Base-by-base conservation (phyloP, 805 yeast genomes). In the Torulaspora delbrueckii region DNA sequence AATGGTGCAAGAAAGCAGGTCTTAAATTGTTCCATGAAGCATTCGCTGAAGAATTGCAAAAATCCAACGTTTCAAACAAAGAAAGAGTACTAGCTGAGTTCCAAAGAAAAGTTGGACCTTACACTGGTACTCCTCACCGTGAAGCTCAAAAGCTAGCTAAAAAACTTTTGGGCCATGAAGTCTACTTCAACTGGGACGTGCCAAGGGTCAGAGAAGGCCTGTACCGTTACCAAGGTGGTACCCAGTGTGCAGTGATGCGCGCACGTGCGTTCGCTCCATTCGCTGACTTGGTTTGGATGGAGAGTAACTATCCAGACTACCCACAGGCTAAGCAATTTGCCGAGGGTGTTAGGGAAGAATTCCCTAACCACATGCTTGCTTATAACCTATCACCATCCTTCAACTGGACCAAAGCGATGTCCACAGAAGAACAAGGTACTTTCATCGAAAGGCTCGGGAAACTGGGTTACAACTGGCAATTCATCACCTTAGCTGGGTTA, bases 201-300 rank as follows among this genome's bases (percentile, higher is more conserved):
- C 84, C 96, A 60, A 83, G 97, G 69, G 95, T 86, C 53, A 79
- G 97, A 67, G 98, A 91, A 74, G 98, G 98, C 59, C 86, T 86
- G 79, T 91, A 91, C 81, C 81, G 96, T 65, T 90, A 88, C 81
- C 75, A 74, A 62, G 98, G 98, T 61, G 98, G 98, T 60, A 87
- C 96, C 50, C 90, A 87, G 74, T 89, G 96, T 77, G 96, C 98
- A 41, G 85, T 91, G 43, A 91, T 88, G 83, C 83, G 98, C 68
- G 97, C 95, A 52, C 81, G 96, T 63, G 95, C 96, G 25, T 91
- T 76, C 67, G 90, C 96, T 45, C 96, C 96, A 52, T 91, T 84
- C 69, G 89, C 95, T 36, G 98, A 90, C 70, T 76, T 91, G 73
- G 82, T 90, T 58, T 91, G 98, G 98, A 90, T 91, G 97, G 98